Percentiles rank a stretch among this genome's conserved stretches.
Conservation (phyloP, 148 eudicot species). For the Vaccinium myrtillus region DNA sequence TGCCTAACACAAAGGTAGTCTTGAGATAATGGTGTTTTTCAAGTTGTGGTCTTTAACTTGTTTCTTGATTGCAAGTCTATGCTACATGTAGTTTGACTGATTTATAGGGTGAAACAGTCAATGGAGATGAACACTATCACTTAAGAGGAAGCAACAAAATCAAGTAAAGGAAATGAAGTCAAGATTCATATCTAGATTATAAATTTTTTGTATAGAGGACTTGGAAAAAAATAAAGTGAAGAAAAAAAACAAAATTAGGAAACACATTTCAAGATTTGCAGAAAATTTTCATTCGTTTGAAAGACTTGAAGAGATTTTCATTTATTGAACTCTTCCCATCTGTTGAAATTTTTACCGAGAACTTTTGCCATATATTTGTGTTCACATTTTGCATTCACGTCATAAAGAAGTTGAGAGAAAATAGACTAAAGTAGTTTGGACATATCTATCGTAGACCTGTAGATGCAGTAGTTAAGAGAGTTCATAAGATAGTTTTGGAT, state of each 20-base stretch:
- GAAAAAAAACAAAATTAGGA: not conserved
- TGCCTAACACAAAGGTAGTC: not conserved
- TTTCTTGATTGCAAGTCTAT: not conserved
- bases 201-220: not conserved
- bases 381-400: not conserved
- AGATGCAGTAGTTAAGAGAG: too few species aligned
- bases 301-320: too few species aligned
- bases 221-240: not conserved
- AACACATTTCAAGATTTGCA: not conserved
- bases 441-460: too few species aligned
- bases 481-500: too few species aligned
- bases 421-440: too few species aligned
- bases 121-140: not conserved
- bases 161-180: not conserved
- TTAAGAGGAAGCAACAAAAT: not conserved
- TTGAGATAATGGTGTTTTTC: not conserved
- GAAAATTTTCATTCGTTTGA: not conserved
- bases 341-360: not conserved
- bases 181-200: not conserved
- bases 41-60: not conserved
- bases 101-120: not conserved
- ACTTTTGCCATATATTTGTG: not conserved
- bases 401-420: too few species aligned
- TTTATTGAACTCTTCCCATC: not conserved
- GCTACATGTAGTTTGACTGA: not conserved